phyloP scores from a whole-genome alignment of 1,139 yeast species.

The Pichia norvegensis region DNA sequence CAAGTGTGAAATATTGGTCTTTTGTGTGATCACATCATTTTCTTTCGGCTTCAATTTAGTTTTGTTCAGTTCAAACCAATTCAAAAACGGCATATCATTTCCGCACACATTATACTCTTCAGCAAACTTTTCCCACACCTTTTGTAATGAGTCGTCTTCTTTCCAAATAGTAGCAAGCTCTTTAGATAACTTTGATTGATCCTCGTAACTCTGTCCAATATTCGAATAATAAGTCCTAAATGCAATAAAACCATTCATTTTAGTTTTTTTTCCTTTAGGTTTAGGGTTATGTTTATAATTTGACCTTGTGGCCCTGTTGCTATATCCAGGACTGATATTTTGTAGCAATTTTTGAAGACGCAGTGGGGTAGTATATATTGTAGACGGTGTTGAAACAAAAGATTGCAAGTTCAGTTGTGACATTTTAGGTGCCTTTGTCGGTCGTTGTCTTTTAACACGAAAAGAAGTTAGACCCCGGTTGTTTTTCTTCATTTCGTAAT shows the following conservation, averaged over 20 bases:
- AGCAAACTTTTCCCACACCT: constrained; percentile 31
- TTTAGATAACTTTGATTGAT: constrained; percentile 27
- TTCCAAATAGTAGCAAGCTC: constrained; percentile 30
- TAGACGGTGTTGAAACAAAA: neutral
- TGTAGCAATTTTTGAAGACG: neutral
- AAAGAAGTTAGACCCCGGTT: neutral
- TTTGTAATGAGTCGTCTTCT: constrained; percentile 24
- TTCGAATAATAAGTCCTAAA: constrained; percentile 32
- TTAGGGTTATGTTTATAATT: neutral
- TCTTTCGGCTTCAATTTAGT: neutral
- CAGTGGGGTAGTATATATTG: neutral
- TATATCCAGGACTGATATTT: neutral
- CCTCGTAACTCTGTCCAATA: constrained; percentile 22
- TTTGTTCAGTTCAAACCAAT: constrained; percentile 22
- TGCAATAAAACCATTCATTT: constrained; percentile 33
- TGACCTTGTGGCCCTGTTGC: neutral
- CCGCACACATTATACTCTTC: constrained; percentile 27
- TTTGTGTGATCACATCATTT: neutral
- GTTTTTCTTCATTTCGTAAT: neutral
- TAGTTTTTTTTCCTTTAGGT: constrained; percentile 7
- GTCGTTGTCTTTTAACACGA: neutral
- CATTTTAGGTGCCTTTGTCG: constrained; percentile 24
- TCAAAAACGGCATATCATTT: constrained; percentile 19
- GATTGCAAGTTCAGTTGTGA: constrained; percentile 2
- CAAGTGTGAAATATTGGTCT: constrained; percentile 12